Evolutionary conservation across 1,284 basidiomycete species (phyloP).

Genomic region (Marasmius oreades): DNA sequence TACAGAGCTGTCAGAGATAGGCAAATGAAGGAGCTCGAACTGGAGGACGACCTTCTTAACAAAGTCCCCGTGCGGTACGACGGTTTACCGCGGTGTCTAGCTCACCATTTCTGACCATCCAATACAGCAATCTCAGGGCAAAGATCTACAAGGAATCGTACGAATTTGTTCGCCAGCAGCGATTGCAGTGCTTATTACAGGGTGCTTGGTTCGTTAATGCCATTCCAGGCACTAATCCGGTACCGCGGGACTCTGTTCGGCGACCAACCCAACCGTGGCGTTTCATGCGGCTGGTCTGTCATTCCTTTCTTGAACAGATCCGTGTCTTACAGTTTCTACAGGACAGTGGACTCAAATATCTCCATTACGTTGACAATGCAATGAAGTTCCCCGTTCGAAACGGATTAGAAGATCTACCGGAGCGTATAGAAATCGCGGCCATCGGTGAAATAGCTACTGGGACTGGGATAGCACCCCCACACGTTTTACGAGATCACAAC

Average conservation of each 20-base stretch:
- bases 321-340: conserved; percentile 24
- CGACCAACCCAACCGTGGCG: conserved; percentile 67
- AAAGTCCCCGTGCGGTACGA: conserved; percentile 81
- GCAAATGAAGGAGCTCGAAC: conserved; percentile 92
- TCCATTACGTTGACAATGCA: conserved; percentile 80
- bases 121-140: conserved; percentile 74
- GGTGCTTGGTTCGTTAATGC: conserved; percentile 92
- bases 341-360: conserved; percentile 74
- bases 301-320: not conserved
- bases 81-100: not conserved
- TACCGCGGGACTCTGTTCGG: conserved; percentile 46
- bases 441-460: conserved; percentile 77
- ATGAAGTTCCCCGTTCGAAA: conserved; percentile 75
- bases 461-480: conserved; percentile 72
- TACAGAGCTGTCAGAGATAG: conserved; percentile 87
- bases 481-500: conserved; percentile 53
- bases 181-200: conserved; percentile 83
- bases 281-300: conserved; percentile 68
- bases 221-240: conserved; percentile 45
- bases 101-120: conserved; percentile 6
- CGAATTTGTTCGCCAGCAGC: conserved; percentile 89
- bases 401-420: conserved; percentile 84
- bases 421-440: conserved; percentile 76
- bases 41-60: conserved; percentile 86
- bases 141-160: conserved; percentile 90